A percentile compares a stretch with the other conserved stretches of the same genome.
Conservation (phyloP, 805 yeast genomes). For the Zygosaccharomyces kombuchaensis region DNA sequence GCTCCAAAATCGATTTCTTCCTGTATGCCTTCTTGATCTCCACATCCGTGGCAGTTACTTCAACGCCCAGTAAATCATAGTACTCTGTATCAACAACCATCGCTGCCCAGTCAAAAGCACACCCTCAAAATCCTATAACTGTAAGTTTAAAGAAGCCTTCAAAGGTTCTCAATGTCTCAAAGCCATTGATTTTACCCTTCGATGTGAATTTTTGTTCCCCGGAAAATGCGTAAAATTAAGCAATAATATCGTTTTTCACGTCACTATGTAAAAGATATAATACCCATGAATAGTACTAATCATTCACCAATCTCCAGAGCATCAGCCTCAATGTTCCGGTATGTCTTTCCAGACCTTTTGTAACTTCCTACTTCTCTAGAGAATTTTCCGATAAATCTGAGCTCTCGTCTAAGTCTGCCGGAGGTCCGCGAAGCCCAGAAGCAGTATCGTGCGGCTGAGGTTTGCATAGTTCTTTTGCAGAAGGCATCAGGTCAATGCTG, state of each 20-base stretch:
- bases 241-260: background rate
- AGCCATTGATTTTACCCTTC: background rate
- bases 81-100: constrained; percentile 77
- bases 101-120: background rate
- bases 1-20: constrained; percentile 68
- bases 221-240: background rate
- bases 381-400: background rate
- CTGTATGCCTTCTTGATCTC: constrained; percentile 79
- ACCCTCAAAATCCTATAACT: background rate
- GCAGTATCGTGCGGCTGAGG: background rate
- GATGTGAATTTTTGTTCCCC: constrained; percentile 1
- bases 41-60: constrained; percentile 52
- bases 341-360: background rate
- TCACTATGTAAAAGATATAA: background rate
- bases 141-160: background rate
- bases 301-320: background rate
- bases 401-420: background rate
- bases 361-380: background rate
- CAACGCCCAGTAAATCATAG: constrained; percentile 62
- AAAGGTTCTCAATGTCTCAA: background rate
- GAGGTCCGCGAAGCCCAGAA: background rate
- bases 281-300: background rate
- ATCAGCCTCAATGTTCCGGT: background rate
- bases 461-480: background rate
- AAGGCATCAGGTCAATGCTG: background rate